Evolutionary conservation across 106 monocot genomes (phyloP), one percentile per base, ranked within the genome.

Genomic region (Dioscorea alata): DNA sequence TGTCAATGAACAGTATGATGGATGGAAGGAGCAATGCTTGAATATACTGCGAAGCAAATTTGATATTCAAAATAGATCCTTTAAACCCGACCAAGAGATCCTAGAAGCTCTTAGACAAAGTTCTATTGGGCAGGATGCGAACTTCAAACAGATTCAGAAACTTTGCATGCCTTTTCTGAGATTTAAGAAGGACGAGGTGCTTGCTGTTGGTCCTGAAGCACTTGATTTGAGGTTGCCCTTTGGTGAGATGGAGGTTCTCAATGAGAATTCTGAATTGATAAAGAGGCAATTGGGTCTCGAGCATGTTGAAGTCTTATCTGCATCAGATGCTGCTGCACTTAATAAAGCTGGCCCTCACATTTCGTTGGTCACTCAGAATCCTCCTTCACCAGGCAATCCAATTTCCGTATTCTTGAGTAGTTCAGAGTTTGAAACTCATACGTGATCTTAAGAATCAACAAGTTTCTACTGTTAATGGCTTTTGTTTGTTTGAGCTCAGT

Each of bases 101-200:
- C 57, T 80, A 14, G 80, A 81, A 63, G 90, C 84, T 66, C 63
- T 94, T 52, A 94, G 79, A 57, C 67, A 21, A 67, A 75, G 80
- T 42, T 15, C 75, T 59, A 14, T 94, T 6, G 94, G 82, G 24
- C 70, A 85, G 56, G 73, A 76, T 73, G 31, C 72, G 20, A 78
- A 83, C 17, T 79, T 83, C 57, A 86, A 87, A 71, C 82, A 90
- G 74, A 78, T 94, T 25, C 84, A 90, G 72, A 94, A 85, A 64
- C 80, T 83, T n/a, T 94, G 94, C 78, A 85, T 94, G 94, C 85
- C 94, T 31, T 94, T 91, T 65, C 19, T 94, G 34, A 94, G 73
- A 74, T 88, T 85, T 53, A 94, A 94, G 66, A 91, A 88, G 71
- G 90, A 94, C 33, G 94, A 94, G 49, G 82, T 77, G 3, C 67